Evolutionary conservation across 306 rosid species (phyloP).

Genomic region (Glycine soja): DNA sequence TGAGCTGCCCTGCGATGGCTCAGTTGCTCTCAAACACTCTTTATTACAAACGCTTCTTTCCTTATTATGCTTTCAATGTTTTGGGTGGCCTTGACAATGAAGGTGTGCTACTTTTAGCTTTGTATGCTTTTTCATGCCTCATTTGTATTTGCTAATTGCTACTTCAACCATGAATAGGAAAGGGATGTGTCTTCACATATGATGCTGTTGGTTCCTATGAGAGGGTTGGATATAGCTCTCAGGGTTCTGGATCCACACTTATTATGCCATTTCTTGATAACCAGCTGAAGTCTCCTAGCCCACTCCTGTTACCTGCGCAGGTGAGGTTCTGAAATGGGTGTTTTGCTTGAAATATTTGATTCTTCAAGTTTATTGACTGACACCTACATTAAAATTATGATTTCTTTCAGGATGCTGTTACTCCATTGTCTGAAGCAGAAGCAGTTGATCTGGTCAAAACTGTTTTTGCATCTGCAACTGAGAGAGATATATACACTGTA

Average conservation of each 20-base stretch:
- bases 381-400: constrained; percentile 15
- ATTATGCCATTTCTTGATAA: constrained; percentile 90
- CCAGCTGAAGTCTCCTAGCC: constrained; percentile 94
- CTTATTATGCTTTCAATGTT: constrained; percentile 93
- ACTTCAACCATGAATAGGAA: constrained; percentile 61
- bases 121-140: constrained; percentile 37
- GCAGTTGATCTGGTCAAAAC: constrained; percentile 89
- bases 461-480: constrained; percentile 92
- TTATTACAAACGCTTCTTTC: constrained; percentile 95
- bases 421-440: constrained; percentile 88
- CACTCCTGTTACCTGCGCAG: constrained; percentile 83
- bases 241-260: constrained; percentile 97
- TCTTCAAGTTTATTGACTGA: background rate
- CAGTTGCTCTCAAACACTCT: constrained; percentile 96
- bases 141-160: constrained; percentile 22
- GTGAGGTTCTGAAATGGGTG: constrained; percentile 50
- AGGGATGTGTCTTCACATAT: constrained; percentile 98
- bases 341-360: constrained; percentile 37
- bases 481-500: constrained; percentile 97
- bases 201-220: constrained; percentile 99
- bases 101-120: constrained; percentile 62
- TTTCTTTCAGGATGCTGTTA: constrained; percentile 80
- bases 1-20: constrained; percentile 99
- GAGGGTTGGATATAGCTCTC: constrained; percentile 97
- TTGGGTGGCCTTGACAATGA: constrained; percentile 95